Percentiles rank a stretch among this genome's conserved stretches.
Evolutionary conservation across 2,329 filamentous ascomycete species (phyloP).

Genomic region (Coniochaeta prunicola): DNA sequence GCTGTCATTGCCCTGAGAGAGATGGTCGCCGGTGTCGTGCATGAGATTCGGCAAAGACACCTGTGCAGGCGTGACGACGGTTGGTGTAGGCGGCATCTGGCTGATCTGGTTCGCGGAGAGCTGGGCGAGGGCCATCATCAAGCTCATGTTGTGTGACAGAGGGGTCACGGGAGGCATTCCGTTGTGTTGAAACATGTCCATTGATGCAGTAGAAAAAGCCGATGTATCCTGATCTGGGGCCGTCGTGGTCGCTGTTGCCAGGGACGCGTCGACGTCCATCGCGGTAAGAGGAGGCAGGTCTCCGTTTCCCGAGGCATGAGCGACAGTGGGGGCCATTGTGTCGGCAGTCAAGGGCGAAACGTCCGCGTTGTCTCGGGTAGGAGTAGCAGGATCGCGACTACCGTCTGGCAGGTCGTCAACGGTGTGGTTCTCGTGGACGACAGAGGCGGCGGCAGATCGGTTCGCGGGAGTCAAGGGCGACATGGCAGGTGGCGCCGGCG

Average conservation of each 20-base stretch:
- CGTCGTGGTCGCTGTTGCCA: neutral
- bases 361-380: neutral
- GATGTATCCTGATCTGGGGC: neutral
- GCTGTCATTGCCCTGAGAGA: constrained; percentile 20
- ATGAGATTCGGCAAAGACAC: constrained; percentile 33
- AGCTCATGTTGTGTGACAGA: constrained; percentile 30
- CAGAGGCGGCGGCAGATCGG: constrained; percentile 10
- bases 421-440: constrained; percentile 11
- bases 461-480: constrained; percentile 15
- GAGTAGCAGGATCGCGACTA: neutral
- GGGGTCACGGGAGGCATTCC: neutral
- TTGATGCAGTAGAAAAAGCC: constrained; percentile 5
- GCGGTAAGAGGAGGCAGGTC: neutral
- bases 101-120: constrained; percentile 21
- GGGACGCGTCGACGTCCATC: constrained; percentile 4
- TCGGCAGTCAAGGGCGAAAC: neutral
- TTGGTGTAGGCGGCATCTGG: constrained; percentile 17
- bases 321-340: neutral
- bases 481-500: constrained; percentile 18
- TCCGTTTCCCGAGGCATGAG: neutral
- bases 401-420: constrained; percentile 2
- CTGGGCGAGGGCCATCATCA: constrained; percentile 36
- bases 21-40: constrained; percentile 20
- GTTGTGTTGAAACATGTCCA: constrained; percentile 10
- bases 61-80: constrained; percentile 33